Evolutionary conservation across 352 stramenopile species (phyloP).

Genomic region (Globisporangium heterothallicum): DNA sequence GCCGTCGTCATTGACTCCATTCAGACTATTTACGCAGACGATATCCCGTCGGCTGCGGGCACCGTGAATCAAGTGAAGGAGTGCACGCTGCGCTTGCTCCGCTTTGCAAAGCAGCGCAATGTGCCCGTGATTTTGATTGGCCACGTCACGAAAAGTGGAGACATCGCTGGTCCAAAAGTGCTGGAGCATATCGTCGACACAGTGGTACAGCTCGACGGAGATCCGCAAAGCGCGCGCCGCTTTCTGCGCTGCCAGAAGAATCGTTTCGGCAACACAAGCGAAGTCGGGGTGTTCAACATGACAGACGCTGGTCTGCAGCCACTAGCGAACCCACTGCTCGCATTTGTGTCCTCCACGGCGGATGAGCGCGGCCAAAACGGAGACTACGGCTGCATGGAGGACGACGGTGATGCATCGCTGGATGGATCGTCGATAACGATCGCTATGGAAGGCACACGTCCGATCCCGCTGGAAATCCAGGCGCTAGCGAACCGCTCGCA

Average conservation of each 20-base stretch:
- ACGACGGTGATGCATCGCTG: slow-evolving; percentile 11
- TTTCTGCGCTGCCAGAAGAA: slow-evolving; percentile 94
- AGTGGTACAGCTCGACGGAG: slow-evolving; percentile 94
- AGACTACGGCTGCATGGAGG: slow-evolving; percentile 22
- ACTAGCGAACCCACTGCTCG: slow-evolving; percentile 69
- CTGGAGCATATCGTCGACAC: slow-evolving; percentile 92
- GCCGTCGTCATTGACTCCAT: slow-evolving; percentile 95
- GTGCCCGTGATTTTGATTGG: slow-evolving; percentile 94
- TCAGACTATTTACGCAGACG: slow-evolving; percentile 92
- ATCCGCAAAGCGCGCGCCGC: slow-evolving; percentile 76
- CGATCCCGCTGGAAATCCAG: slow-evolving; percentile 94
- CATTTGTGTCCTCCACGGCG: slow-evolving; percentile 59
- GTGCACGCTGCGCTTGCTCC: slow-evolving; percentile 91
- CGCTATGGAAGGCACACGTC: slow-evolving; percentile 90
- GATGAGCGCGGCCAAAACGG: slow-evolving; percentile 12
- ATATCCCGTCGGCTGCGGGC: slow-evolving; percentile 72
- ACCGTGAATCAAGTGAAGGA: slow-evolving; percentile 94
- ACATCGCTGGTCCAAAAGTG: slow-evolving; percentile 93
- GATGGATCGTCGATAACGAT: slow-evolving; percentile 89
- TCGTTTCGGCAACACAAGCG: slow-evolving; percentile 93
- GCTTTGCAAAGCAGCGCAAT: slow-evolving; percentile 89
- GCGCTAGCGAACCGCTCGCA: slow-evolving; percentile 80
- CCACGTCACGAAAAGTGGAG: slow-evolving; percentile 96
- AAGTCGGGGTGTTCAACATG: slow-evolving; percentile 97
- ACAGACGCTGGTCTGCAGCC: slow-evolving; percentile 74